Evolutionary conservation across 306 rosid genomes (phyloP), one percentile per base, ranked within the genome.

Genomic region (Canavalia ensiformis): DNA sequence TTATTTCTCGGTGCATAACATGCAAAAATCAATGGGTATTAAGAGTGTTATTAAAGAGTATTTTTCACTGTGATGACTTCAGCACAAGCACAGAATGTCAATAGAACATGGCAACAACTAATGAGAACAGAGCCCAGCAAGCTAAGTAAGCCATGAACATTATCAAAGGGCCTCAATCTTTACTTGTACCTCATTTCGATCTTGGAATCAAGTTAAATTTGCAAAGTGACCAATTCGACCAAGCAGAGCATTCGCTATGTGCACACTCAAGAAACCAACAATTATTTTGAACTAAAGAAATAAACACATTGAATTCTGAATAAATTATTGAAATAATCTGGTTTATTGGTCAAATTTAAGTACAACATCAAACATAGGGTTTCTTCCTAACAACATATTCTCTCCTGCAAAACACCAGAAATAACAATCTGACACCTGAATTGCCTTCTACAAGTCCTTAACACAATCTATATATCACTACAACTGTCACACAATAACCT

Each of bases 221-320:
- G 50, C 11, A 1, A 13, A 64, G 41, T 54, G 79, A 47, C 29
- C 65, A 46, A 56, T 58, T 18, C 65, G 67, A 35, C 46, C 59
- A 71, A 31, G 28, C 6, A 9, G 45, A 71, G 58, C 73, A 77
- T 10, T 35, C 56, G 56, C 62, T 45, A 45, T 28, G 47, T 28
- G 75, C 13, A 18, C 57, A 50, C 44, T 71, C 33, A 56, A 8
- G 63, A 75, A 68, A 62, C 42, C 37, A 57, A 68, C 18, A 66
- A 5, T 12, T n/a, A 31, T 37, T 7, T 18, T 18, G 12, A 64
- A 39, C 49, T 13, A 63, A 1, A 13, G 11, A 64, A 18, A 39
- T 41, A 66, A 66, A 41, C 6, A 41, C 51, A 18, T 5, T 39
- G 71, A 65, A 39, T 8, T 59, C 72, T 18, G 13, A 25, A 41